Evolutionary conservation across 2,329 filamentous ascomycete genomes (phyloP), one percentile per base, ranked within the genome.

Genomic region (Malbranchea cinnamomea): DNA sequence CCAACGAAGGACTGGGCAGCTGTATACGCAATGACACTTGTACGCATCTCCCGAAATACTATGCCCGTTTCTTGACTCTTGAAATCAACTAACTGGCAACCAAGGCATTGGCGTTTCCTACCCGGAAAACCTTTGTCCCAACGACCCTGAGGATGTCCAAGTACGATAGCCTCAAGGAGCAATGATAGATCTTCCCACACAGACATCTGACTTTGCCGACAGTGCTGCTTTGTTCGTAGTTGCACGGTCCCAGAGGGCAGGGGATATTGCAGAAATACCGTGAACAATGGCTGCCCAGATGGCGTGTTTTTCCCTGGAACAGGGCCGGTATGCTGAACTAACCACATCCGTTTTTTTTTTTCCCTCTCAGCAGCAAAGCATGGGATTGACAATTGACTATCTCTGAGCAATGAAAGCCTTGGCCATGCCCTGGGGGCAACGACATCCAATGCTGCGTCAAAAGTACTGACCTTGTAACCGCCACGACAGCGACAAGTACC

Each of bases 401-500:
- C 23, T 14, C 25, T 23, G 15, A 26, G 9, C n/a, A 20, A 6
- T 3, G 7, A 9, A 5, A 33, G 31, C 20, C 21, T 5, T 30
- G 12, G 10, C 32, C 26, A 16, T 34, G 32, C 14, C 32, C 27
- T n/a, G 32, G 32, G 4, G 11, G 21, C 2, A 16, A 30, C 19
- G 32, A 34, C 17, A 34, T 30, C 17, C 32, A 34, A 26, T 34
- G 32, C 11, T 34, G 32, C 14, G 27, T 34, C 20, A 25, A 34
- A 26, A 20, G 30, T 8, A 26, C 20, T 7, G 20, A n/a, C 20
- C 7, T 11, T 22, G 7, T 11, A 7, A 22, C 20, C 20, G 11
- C 20, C 20, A 22, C 20, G 7, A 7, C n/a, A 22, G 7, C 23
- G 12, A 28, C 19, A 19, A 28, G 4, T 9, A 27, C 31, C 5